phyloP scores from a whole-genome alignment of 139 green algal species.

The Chlorella sp. region DNA sequence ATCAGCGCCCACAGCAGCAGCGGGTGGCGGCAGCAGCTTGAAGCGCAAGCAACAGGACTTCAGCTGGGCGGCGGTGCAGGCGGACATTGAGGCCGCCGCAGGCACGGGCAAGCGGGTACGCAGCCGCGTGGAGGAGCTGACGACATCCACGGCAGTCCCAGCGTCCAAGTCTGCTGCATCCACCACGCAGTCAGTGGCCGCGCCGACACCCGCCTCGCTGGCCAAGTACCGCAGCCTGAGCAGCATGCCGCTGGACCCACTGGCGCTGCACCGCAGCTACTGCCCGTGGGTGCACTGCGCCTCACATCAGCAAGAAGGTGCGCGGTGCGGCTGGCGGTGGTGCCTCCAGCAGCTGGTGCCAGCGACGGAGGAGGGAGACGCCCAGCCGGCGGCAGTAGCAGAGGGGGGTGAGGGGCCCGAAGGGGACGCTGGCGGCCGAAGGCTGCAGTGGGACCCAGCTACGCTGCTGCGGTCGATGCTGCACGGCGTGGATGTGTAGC shows the following conservation, averaged over 20 bases:
- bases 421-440: constrained; percentile 2
- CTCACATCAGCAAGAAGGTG: background rate
- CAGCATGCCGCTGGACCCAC: constrained; percentile 17
- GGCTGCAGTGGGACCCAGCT: constrained; percentile 20
- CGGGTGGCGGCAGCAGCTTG: background rate
- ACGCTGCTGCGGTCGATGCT: constrained; percentile 16
- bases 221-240: background rate
- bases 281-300: constrained; percentile 46
- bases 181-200: background rate
- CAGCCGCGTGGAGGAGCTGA: background rate
- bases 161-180: background rate
- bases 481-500: constrained; percentile 30
- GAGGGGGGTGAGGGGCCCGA: background rate
- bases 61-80: constrained; percentile 17
- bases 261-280: constrained; percentile 37
- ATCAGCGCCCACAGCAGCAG: background rate
- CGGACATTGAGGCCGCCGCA: constrained; percentile 2
- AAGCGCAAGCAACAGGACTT: constrained; percentile 24
- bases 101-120: background rate
- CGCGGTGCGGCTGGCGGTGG: constrained; percentile 33
- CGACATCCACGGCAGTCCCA: background rate
- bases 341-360: constrained; percentile 33
- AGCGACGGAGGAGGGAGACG: background rate
- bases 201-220: background rate
- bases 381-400: too few relatives aligned